Conservation (phyloP, 2,329 filamentous ascomycete species). For the Penicillium concentricum region DNA sequence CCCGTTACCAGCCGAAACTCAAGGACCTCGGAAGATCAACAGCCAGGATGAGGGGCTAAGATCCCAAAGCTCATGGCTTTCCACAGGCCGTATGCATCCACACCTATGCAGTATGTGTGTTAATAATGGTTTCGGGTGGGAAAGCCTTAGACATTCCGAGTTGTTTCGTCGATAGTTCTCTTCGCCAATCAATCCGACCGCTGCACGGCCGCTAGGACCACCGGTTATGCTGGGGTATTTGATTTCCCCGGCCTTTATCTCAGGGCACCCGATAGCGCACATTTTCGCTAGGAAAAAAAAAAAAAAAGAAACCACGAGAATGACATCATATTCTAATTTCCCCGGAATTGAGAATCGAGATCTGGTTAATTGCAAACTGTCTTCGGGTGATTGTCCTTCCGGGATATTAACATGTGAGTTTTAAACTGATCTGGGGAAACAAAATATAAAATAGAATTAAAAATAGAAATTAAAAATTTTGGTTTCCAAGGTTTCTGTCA, state of each 20-base stretch:
- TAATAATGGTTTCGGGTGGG: slow-evolving; percentile 9
- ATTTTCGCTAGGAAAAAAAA: slow-evolving; percentile 3
- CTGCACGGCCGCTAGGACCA: slow-evolving; percentile 11
- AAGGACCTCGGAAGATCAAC: slow-evolving; percentile 35
- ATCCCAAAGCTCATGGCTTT: slow-evolving; percentile 12
- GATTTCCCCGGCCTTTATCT: slow-evolving; percentile 15
- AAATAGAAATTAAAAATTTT: not conserved
- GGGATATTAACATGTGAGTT: not conserved
- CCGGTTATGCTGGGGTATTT: slow-evolving; percentile 2
- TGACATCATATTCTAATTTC: slow-evolving; percentile 20
- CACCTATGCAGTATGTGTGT: slow-evolving; percentile 4
- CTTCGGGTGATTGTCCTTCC: not conserved
- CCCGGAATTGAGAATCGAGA: slow-evolving; percentile 2
- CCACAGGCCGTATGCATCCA: slow-evolving; percentile 15
- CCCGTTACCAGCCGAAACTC: slow-evolving; percentile 28
- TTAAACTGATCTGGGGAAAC: not conserved
- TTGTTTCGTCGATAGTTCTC: slow-evolving; percentile 5
- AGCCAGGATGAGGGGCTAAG: slow-evolving; percentile 28
- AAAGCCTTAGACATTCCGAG: slow-evolving; percentile 1
- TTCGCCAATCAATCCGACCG: slow-evolving; percentile 16
- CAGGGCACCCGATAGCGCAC: slow-evolving; percentile 2
- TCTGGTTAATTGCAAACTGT: not conserved
- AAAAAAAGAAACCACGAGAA: not conserved
- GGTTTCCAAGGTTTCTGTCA: not conserved
- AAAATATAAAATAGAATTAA: not conserved